Conservation (phyloP, 1,284 basidiomycete genomes). For the Boletus mariae region DNA sequence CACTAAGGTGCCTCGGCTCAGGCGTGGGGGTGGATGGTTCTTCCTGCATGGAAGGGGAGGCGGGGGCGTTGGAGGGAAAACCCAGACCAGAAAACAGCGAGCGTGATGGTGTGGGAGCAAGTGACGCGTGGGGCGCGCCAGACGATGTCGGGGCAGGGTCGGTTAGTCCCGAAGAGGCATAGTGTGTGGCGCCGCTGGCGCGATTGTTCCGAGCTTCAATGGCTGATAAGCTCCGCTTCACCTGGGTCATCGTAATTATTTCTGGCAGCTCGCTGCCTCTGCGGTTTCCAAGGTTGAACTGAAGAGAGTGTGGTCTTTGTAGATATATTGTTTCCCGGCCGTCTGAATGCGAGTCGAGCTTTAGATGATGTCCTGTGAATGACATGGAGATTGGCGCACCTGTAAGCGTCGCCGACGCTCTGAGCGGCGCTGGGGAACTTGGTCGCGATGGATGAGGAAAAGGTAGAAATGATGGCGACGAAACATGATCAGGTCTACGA, state of each 20-base stretch:
- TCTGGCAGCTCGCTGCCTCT: conserved; percentile 11
- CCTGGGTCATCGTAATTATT: conserved; percentile 17
- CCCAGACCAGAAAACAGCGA: conserved; percentile 13
- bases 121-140: conserved; percentile 9
- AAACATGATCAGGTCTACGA: conserved; percentile 15
- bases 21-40: conserved; percentile 34
- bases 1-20: conserved; percentile 30
- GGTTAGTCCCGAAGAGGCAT: conserved; percentile 16
- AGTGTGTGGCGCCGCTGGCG: conserved; percentile 12
- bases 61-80: conserved; percentile 7
- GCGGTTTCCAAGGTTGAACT: conserved; percentile 15
- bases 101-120: conserved; percentile 22
- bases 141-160: conserved; percentile 16
- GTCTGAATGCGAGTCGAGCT: conserved; percentile 9
- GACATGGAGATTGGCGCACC: conserved; percentile 14
- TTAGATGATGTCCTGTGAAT: neutral
- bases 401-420: conserved; percentile 27
- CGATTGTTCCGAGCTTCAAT: conserved; percentile 19
- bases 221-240: conserved; percentile 27
- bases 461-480: conserved; percentile 31
- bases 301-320: conserved; percentile 23
- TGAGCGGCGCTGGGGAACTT: conserved; percentile 12
- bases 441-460: conserved; percentile 31
- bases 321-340: conserved; percentile 7
- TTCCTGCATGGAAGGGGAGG: conserved; percentile 15